Percentiles rank a stretch among this genome's conserved stretches.
phyloP scores from a whole-genome alignment of 768 basidiomycete genomes.

The Mycena indigotica region DNA sequence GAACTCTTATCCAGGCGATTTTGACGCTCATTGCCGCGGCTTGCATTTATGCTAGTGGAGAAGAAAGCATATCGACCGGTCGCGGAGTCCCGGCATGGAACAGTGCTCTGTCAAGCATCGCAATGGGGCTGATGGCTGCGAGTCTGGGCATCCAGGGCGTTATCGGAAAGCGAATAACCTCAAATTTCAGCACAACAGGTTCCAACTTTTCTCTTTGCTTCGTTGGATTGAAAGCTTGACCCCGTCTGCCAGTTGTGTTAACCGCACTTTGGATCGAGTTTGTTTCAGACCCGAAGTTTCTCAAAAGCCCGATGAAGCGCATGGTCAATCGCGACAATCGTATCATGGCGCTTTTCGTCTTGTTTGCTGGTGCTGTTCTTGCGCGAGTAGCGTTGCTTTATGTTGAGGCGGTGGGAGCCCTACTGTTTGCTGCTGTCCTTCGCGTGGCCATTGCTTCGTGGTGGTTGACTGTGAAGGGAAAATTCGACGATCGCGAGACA shows the following conservation, averaged over 20 bases:
- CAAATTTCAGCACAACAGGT: slow-evolving; percentile 82
- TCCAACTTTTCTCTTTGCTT: no score
- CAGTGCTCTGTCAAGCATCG: slow-evolving; percentile 62
- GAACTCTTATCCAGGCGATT: slow-evolving; percentile 73
- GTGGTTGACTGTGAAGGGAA: slow-evolving; percentile 66
- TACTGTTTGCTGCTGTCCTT: slow-evolving; percentile 67
- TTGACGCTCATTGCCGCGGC: slow-evolving; percentile 74
- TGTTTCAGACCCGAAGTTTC: slow-evolving; percentile 76
- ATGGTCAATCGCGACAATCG: slow-evolving; percentile 70
- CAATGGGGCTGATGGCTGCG: slow-evolving; percentile 78
- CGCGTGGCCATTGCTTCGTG: slow-evolving; percentile 58
- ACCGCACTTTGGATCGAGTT: slow-evolving; percentile 90
- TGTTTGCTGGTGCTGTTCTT: slow-evolving; percentile 77
- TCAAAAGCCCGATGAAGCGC: slow-evolving; percentile 47
- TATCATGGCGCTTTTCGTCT: slow-evolving; percentile 57
- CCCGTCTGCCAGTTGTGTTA: slow-evolving; percentile 84
- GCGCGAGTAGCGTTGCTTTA: slow-evolving; percentile 58
- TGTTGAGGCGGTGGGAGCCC: slow-evolving; percentile 60
- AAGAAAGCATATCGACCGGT: slow-evolving; percentile 50
- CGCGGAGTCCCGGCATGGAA: slow-evolving; percentile 73
- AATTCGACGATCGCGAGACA: no score
- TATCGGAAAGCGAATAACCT: slow-evolving; percentile 76
- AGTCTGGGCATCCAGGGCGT: slow-evolving; percentile 86
- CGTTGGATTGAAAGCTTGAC: no score
- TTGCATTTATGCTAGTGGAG: slow-evolving; percentile 67